Conservation (phyloP, 177 flowering plant genomes). For the Tripterygium wilfordii region DNA sequence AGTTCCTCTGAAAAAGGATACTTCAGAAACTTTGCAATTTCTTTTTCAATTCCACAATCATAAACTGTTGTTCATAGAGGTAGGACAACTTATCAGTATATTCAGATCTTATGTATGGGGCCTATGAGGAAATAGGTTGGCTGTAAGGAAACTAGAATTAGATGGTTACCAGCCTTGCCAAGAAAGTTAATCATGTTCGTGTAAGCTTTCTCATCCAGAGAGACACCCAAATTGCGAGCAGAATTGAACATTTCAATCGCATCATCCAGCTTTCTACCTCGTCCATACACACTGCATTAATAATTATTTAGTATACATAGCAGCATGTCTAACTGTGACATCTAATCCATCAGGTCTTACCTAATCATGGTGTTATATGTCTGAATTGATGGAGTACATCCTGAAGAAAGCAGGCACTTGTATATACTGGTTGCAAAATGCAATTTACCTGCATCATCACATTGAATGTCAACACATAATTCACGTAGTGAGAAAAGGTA, state of each 20-base stretch:
- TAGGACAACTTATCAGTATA: too few relatives aligned
- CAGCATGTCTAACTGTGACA: neutral
- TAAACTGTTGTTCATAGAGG: too few relatives aligned
- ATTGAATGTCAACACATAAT: neutral
- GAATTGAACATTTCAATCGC: conserved; percentile 65
- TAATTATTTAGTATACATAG: conserved; percentile 1
- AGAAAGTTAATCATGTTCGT: conserved; percentile 65
- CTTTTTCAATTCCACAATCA: too few relatives aligned
- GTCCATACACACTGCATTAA: conserved; percentile 84
- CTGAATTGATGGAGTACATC: conserved; percentile 67
- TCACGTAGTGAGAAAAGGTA: too few relatives aligned
- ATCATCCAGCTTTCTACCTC: conserved; percentile 58
- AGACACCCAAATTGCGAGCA: conserved; percentile 39
- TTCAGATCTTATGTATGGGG: too few relatives aligned
- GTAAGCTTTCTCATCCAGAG: conserved; percentile 77
- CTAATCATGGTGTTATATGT: conserved; percentile 91
- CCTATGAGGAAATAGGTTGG: too few relatives aligned
- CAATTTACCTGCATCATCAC: conserved; percentile 57
- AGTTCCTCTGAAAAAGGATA: too few relatives aligned
- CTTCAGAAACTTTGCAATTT: too few relatives aligned
- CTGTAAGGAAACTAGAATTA: neutral
- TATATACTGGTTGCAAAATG: conserved; percentile 63
- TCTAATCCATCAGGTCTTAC: conserved; percentile 22
- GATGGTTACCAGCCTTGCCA: conserved; percentile 78
- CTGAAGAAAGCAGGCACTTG: conserved; percentile 57